phyloP scores from a whole-genome alignment of 83 land plant genomes.

The Picea abies region DNA sequence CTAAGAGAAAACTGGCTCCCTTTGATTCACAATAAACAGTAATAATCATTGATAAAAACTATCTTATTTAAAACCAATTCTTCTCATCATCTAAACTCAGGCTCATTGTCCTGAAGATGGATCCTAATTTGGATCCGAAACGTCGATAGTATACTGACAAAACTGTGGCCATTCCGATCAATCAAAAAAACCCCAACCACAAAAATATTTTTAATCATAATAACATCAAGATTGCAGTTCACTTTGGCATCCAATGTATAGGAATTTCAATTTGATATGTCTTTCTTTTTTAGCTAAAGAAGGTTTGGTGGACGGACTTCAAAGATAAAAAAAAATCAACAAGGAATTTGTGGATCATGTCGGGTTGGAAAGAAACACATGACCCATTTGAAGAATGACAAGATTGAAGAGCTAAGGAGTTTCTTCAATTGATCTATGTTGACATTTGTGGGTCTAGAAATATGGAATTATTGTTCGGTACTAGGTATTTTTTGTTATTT shows the following conservation, averaged over 20 bases:
- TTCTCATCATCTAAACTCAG: too few species aligned
- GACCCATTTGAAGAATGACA: background rate
- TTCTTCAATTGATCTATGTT: background rate
- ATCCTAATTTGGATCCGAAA: too few species aligned
- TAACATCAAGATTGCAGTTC: background rate
- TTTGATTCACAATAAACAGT: too few species aligned
- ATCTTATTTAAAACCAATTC: too few species aligned
- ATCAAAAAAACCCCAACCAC: too few species aligned
- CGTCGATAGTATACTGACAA: too few species aligned
- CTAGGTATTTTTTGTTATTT: background rate
- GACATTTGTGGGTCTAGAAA: background rate
- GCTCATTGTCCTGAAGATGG: too few species aligned
- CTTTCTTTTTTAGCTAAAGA: conserved; percentile 1
- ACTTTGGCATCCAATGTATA: background rate
- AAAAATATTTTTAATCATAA: too few species aligned
- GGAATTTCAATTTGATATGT: background rate
- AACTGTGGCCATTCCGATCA: too few species aligned
- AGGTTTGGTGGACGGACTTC: background rate
- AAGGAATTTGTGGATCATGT: background rate
- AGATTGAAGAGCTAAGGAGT: background rate
- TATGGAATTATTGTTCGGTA: conserved; percentile 3
- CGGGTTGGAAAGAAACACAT: background rate
- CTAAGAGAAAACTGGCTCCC: too few species aligned
- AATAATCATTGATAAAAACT: too few species aligned
- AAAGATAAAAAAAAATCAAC: background rate